phyloP scores from a whole-genome alignment of 805 yeast species.

The Wickerhamiella nectarea region DNA sequence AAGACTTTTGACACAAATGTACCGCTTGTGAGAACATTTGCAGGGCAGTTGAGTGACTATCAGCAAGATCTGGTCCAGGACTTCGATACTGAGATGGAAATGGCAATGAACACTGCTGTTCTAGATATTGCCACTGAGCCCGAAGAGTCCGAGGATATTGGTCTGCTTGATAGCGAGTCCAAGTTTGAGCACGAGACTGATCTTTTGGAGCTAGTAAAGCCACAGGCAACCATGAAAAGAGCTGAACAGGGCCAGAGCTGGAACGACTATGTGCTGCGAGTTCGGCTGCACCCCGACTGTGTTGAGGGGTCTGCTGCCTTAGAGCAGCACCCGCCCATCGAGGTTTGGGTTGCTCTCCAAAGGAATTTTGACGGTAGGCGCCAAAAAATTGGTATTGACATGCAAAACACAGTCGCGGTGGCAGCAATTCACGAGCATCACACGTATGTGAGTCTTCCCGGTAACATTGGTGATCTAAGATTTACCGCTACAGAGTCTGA shows the following conservation, averaged over 20 bases:
- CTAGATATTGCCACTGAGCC: not conserved
- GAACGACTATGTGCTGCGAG: not conserved
- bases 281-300: not conserved
- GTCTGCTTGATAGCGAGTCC: not conserved
- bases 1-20: conserved; percentile 22
- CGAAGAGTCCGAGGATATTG: not conserved
- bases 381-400: not conserved
- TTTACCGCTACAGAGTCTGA: conserved; percentile 23
- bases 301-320: conserved; percentile 15
- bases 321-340: conserved; percentile 38
- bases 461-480: conserved; percentile 32
- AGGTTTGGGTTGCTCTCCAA: conserved; percentile 35
- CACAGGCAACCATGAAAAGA: not conserved
- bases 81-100: not conserved
- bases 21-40: conserved; percentile 18
- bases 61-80: conserved; percentile 17
- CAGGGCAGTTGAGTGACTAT: conserved; percentile 19
- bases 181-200: not conserved
- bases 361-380: conserved; percentile 26
- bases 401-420: conserved; percentile 28
- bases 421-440: conserved; percentile 35
- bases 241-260: not conserved
- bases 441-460: conserved; percentile 33
- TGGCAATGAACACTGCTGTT: not conserved
- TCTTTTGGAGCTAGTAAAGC: not conserved